Evolutionary conservation across 768 basidiomycete species (phyloP).

Genomic region (Ephemerocybe angulata): DNA sequence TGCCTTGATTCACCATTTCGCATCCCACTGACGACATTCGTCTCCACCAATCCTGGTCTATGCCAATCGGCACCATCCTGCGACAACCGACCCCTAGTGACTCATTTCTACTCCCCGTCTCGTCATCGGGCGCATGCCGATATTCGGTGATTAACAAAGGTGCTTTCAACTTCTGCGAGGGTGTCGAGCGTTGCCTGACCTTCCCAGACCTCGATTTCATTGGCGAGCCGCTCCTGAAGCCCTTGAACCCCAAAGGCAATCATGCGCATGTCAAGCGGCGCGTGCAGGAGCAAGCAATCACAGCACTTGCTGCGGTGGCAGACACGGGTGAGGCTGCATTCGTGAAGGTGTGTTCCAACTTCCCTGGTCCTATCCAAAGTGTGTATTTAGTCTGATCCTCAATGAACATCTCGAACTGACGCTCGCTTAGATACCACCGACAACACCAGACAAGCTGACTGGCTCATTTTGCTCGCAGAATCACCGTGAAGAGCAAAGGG

Average conservation of each 20-base stretch:
- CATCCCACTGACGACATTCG: too few relatives aligned
- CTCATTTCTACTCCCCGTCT: neutral
- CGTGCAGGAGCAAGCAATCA: conserved; percentile 86
- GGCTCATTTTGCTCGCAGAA: conserved; percentile 40
- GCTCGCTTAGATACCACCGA: too few relatives aligned
- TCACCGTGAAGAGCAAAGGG: too few relatives aligned
- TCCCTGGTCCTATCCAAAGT: conserved; percentile 79
- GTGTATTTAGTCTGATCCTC: conserved; percentile 15
- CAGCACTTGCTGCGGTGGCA: conserved; percentile 85
- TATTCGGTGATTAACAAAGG: conserved; percentile 86
- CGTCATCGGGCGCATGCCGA: conserved; percentile 44
- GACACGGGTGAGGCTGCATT: conserved; percentile 81
- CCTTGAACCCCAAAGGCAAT: conserved; percentile 54
- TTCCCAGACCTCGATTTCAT: conserved; percentile 77
- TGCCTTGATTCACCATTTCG: neutral
- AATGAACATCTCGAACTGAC: neutral
- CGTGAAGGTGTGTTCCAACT: conserved; percentile 56
- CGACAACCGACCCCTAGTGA: neutral
- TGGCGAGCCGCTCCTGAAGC: conserved; percentile 65
- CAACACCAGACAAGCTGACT: too few relatives aligned
- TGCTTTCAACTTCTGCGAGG: conserved; percentile 88
- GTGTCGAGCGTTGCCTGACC: conserved; percentile 69
- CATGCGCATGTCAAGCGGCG: conserved; percentile 48
- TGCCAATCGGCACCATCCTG: neutral
- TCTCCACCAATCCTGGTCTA: neutral